phyloP scores from a whole-genome alignment of 2,329 filamentous ascomycete species.

The Plenodomus biglobosus region DNA sequence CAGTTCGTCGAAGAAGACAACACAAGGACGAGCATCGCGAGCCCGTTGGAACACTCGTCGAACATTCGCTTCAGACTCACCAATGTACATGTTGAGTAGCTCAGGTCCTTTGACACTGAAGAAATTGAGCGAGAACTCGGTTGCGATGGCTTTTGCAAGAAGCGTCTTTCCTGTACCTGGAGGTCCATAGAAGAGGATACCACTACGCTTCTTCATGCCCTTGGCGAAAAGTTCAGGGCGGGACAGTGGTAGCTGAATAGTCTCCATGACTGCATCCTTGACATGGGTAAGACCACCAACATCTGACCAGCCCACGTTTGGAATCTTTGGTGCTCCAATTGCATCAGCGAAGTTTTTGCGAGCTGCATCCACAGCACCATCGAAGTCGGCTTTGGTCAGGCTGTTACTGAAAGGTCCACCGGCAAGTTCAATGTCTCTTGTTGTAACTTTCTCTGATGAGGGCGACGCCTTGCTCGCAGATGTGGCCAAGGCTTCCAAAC shows the following conservation, averaged over 20 bases:
- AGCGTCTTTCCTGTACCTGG: constrained; percentile 90
- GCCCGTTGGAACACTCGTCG: constrained; percentile 85
- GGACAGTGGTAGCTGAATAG: constrained; percentile 89
- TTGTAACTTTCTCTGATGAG: constrained; percentile 54
- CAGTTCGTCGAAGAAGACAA: constrained; percentile 91
- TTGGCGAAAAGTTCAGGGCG: constrained; percentile 92
- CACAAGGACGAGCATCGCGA: constrained; percentile 80
- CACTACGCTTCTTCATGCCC: constrained; percentile 96
- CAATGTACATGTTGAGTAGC: constrained; percentile 94
- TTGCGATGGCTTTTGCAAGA: constrained; percentile 90
- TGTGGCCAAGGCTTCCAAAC: constrained; percentile 71
- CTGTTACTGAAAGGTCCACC: constrained; percentile 78
- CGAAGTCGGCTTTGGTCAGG: constrained; percentile 81
- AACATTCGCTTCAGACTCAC: constrained; percentile 90
- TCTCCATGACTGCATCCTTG: constrained; percentile 96
- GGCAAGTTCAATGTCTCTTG: constrained; percentile 83
- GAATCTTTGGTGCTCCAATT: constrained; percentile 96
- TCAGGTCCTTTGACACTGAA: constrained; percentile 93
- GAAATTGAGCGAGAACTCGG: constrained; percentile 91
- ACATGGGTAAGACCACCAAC: constrained; percentile 91
- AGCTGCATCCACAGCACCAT: constrained; percentile 89
- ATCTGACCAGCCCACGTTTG: constrained; percentile 94
- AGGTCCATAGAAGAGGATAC: constrained; percentile 88
- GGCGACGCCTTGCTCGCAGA: constrained; percentile 45
- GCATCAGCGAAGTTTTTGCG: constrained; percentile 97